Conservation (phyloP, 2,329 filamentous ascomycete genomes). For the Alternaria incomplexa region DNA sequence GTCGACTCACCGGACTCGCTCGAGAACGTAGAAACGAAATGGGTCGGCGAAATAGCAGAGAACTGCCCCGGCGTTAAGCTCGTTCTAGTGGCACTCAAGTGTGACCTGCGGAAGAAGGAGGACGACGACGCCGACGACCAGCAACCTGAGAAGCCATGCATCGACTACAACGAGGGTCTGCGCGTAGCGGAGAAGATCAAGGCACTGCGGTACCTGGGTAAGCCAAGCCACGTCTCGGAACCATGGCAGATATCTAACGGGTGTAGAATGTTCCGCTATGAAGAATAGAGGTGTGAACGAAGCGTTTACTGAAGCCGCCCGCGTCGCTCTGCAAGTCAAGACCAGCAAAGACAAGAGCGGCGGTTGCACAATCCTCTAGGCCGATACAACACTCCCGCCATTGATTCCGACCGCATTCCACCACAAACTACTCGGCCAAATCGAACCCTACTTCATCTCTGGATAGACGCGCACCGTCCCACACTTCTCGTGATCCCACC, state of each 20-base stretch:
- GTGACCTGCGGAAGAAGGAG: slow-evolving; percentile 83
- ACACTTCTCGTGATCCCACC: background rate
- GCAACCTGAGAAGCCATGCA: slow-evolving; percentile 64
- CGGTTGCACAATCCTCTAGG: slow-evolving; percentile 47
- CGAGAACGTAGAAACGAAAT: slow-evolving; percentile 98
- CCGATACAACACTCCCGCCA: background rate
- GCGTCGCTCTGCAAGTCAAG: slow-evolving; percentile 76
- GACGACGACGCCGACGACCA: slow-evolving; percentile 63
- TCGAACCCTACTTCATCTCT: background rate
- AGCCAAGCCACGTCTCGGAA: slow-evolving; percentile 14
- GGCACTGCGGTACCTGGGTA: slow-evolving; percentile 87
- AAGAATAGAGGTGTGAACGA: slow-evolving; percentile 98
- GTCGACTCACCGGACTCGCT: slow-evolving; percentile 94
- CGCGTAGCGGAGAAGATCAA: slow-evolving; percentile 91
- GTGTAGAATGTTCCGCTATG: slow-evolving; percentile 92
- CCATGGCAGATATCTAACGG: slow-evolving; percentile 9
- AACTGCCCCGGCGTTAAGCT: slow-evolving; percentile 96
- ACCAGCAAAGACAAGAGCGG: slow-evolving; percentile 55
- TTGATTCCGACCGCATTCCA: slow-evolving; percentile 10
- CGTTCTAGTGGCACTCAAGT: slow-evolving; percentile 94
- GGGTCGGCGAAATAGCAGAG: slow-evolving; percentile 97
- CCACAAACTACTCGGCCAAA: background rate
- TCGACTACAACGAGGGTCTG: slow-evolving; percentile 89
- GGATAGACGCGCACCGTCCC: background rate
- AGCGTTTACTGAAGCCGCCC: slow-evolving; percentile 95